These are phyloP conservation scores for Saxophila tyrrhenica DNA, from an alignment of 495 filamentous ascomycete species.

Conservation along the genomic window DNA sequence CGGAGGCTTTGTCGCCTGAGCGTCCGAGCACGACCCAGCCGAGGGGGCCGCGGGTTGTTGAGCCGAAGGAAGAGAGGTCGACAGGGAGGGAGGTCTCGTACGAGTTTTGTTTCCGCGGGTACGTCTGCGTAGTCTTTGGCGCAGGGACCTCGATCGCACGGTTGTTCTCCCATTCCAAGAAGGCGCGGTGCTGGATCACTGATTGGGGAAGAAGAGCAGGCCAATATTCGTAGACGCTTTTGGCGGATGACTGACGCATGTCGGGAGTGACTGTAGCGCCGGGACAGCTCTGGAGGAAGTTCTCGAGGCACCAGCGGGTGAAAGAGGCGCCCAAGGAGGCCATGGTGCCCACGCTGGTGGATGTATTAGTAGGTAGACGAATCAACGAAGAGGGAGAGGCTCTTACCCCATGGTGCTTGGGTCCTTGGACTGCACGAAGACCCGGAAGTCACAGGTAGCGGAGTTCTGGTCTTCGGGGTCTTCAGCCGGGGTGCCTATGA, in stretches of 20 bases:
- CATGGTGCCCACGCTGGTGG: constrained; percentile 11
- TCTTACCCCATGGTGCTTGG: constrained; percentile 18
- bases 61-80: constrained; percentile 2
- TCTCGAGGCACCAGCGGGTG: constrained; percentile 30
- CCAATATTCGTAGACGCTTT: constrained; percentile 28
- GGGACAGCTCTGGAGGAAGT: constrained; percentile 28
- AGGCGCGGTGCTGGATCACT: constrained; percentile 22
- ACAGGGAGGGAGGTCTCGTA: constrained; percentile 13
- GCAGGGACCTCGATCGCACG: constrained; percentile 21
- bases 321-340: constrained; percentile 26
- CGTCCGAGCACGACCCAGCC: constrained; percentile 23
- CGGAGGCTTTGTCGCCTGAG: constrained; percentile 24
- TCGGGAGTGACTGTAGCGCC: constrained; percentile 33
- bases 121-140: constrained; percentile 23
- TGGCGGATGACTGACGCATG: constrained; percentile 23
- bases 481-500: constrained; percentile 8
- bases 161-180: constrained; percentile 17
- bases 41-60: constrained; percentile 15
- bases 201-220: constrained; percentile 28
- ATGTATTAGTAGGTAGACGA: no score
- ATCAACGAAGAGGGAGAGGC: constrained; percentile 6
- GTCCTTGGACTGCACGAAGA: constrained; percentile 24
- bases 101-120: constrained; percentile 19
- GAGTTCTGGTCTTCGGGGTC: constrained; percentile 18
- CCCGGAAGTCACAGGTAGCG: constrained; percentile 21